A percentile compares a stretch with the other conserved stretches of the same genome.
Evolutionary conservation across 2,329 filamentous ascomycete genomes (phyloP).

Genomic region (Apiospora phragmitis): DNA sequence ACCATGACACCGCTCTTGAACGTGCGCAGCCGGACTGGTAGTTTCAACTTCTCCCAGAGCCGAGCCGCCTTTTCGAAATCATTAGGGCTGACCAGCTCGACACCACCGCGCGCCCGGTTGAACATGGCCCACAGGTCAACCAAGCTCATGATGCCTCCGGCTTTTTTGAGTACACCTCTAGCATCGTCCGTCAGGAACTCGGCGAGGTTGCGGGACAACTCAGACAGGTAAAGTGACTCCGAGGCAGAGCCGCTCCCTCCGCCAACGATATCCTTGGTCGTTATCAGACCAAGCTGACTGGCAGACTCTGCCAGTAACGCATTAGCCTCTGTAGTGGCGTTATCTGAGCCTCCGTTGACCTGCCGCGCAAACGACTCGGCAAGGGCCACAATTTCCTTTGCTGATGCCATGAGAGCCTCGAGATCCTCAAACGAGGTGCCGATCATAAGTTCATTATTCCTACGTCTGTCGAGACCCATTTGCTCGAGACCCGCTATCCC

Average conservation of each 20-base stretch:
- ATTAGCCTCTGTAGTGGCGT: constrained; percentile 68
- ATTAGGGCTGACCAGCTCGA: constrained; percentile 87
- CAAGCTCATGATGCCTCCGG: constrained; percentile 85
- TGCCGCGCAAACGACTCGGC: constrained; percentile 84
- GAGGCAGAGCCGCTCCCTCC: constrained; percentile 63
- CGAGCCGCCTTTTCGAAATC: constrained; percentile 90
- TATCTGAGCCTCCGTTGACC: constrained; percentile 53
- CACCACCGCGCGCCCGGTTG: constrained; percentile 88
- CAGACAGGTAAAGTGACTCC: constrained; percentile 85
- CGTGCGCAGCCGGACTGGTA: constrained; percentile 82
- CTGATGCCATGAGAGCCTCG: constrained; percentile 94
- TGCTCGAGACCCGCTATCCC: constrained; percentile 93
- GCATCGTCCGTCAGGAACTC: constrained; percentile 88
- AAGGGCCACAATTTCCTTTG: constrained; percentile 91
- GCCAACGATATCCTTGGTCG: constrained; percentile 90
- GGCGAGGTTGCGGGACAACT: constrained; percentile 79
- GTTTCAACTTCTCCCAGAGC: constrained; percentile 82
- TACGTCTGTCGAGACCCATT: constrained; percentile 78
- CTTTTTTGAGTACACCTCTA: constrained; percentile 72
- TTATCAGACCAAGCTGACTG: constrained; percentile 82
- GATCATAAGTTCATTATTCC: constrained; percentile 91
- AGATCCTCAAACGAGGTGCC: constrained; percentile 94
- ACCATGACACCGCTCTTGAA: constrained; percentile 96
- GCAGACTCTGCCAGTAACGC: constrained; percentile 79
- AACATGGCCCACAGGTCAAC: constrained; percentile 95